phyloP scores from a whole-genome alignment of 129 eudicot genomes.

The Gnaphalium uliginosum region DNA sequence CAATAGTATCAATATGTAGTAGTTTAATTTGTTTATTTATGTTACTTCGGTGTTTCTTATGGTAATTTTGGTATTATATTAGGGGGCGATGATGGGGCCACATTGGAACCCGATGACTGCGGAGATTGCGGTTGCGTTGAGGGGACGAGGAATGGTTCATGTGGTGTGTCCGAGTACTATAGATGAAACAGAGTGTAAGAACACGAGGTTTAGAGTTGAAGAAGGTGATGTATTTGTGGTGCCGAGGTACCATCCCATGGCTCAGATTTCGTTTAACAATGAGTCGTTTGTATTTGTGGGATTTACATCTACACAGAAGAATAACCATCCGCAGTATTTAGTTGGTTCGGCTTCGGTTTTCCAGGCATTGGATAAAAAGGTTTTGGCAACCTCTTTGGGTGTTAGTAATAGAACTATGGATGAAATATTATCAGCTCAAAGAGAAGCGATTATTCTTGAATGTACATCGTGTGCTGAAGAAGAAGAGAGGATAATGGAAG shows the following conservation, averaged over 20 bases:
- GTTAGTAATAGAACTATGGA: constrained; percentile 51
- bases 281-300: constrained; percentile 73
- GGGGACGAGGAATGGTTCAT: constrained; percentile 75
- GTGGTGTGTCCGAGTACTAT: constrained; percentile 59
- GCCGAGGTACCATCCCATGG: constrained; percentile 79
- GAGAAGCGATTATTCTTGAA: constrained; percentile 50
- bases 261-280: constrained; percentile 75
- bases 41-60: not conserved
- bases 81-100: constrained; percentile 98
- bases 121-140: constrained; percentile 62
- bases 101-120: constrained; percentile 83
- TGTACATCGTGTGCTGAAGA: constrained; percentile 76
- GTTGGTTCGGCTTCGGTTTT: constrained; percentile 76
- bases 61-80: not conserved
- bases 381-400: constrained; percentile 59
- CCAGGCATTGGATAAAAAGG: constrained; percentile 45
- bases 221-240: constrained; percentile 86
- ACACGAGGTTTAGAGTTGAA: constrained; percentile 57
- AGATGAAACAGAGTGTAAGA: constrained; percentile 47
- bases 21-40: not conserved
- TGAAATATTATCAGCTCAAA: constrained; percentile 45
- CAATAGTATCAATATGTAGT: not conserved
- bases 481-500: constrained; percentile 33
- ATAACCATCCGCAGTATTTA: constrained; percentile 72
- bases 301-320: constrained; percentile 53